Evolutionary conservation across 2,329 filamentous ascomycete genomes (phyloP).

Genomic region (Berkeleyomyces rouxiae): DNA sequence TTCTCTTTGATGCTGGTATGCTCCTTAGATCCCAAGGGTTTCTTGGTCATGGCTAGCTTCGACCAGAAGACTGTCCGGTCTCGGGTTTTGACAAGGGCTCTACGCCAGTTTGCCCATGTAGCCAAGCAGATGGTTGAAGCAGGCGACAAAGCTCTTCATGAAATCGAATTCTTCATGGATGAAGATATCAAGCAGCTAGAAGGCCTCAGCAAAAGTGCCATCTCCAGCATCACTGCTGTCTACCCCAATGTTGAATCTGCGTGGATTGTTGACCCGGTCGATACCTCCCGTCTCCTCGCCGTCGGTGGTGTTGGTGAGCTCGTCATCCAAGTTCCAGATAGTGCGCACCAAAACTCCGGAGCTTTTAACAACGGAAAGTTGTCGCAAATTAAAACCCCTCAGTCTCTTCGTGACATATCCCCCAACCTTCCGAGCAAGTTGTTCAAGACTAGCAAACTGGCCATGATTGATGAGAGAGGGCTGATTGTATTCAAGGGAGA

Average conservation of each 20-base stretch:
- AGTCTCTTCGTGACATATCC: constrained; percentile 18
- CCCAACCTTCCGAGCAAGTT: constrained; percentile 17
- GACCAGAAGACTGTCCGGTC: constrained; percentile 41
- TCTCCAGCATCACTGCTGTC: constrained; percentile 16
- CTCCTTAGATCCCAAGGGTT: constrained; percentile 37
- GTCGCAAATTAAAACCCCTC: constrained; percentile 17
- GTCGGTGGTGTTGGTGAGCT: constrained; percentile 29
- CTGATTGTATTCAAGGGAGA: constrained; percentile 19
- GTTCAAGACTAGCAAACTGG: constrained; percentile 26
- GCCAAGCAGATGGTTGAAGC: constrained; percentile 31
- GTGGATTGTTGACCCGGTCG: constrained; percentile 26
- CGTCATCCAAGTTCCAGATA: constrained; percentile 21
- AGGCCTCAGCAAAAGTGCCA: constrained; percentile 17
- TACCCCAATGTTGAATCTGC: constrained; percentile 19
- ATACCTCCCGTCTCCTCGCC: constrained; percentile 23
- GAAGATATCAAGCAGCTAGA: constrained; percentile 22
- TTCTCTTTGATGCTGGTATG: constrained; percentile 52
- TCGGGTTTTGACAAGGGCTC: constrained; percentile 34
- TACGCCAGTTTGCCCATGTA: constrained; percentile 35
- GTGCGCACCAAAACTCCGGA: neutral
- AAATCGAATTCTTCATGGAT: constrained; percentile 22
- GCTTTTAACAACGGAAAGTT: constrained; percentile 15
- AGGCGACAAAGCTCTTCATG: constrained; percentile 19
- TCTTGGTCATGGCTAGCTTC: constrained; percentile 46
- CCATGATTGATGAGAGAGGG: constrained; percentile 22